Evolutionary conservation across 164 flowering plant genomes (phyloP).

Genomic region (Saururus chinensis): DNA sequence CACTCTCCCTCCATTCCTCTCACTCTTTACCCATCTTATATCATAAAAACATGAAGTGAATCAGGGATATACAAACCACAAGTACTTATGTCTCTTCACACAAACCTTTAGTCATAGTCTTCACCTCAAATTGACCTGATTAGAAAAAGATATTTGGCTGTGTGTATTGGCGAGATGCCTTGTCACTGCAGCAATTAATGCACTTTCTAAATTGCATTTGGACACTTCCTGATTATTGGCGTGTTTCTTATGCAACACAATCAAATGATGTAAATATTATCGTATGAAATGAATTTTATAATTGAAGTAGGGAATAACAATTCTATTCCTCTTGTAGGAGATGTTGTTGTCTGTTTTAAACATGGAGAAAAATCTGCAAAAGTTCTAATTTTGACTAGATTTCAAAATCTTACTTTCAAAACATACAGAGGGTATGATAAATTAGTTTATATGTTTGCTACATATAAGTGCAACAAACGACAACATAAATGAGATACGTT

Average conservation of each 20-base stretch:
- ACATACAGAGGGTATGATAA: conserved; percentile 53
- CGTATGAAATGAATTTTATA: background rate
- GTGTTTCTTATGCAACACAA: background rate
- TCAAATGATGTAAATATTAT: no score
- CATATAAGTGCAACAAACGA: no score
- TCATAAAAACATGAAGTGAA: no score
- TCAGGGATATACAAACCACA: no score
- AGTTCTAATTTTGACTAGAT: conserved; percentile 35
- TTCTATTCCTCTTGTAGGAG: conserved; percentile 25
- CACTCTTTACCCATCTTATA: no score
- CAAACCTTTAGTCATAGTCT: no score
- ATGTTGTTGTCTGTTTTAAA: conserved; percentile 50
- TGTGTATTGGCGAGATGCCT: no score
- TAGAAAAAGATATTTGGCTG: no score
- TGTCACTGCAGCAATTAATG: background rate
- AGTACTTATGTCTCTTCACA: no score
- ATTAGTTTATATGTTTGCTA: background rate
- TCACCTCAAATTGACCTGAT: no score
- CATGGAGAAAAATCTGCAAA: conserved; percentile 55
- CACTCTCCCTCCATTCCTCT: no score
- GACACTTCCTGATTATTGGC: background rate
- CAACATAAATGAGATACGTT: no score
- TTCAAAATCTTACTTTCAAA: conserved; percentile 40
- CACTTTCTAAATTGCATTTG: background rate
- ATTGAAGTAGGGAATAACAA: background rate